Evolutionary conservation across 805 yeast species (phyloP), one percentile per base, ranked within the genome.

Genomic region (Suhomyces xylopsoci): DNA sequence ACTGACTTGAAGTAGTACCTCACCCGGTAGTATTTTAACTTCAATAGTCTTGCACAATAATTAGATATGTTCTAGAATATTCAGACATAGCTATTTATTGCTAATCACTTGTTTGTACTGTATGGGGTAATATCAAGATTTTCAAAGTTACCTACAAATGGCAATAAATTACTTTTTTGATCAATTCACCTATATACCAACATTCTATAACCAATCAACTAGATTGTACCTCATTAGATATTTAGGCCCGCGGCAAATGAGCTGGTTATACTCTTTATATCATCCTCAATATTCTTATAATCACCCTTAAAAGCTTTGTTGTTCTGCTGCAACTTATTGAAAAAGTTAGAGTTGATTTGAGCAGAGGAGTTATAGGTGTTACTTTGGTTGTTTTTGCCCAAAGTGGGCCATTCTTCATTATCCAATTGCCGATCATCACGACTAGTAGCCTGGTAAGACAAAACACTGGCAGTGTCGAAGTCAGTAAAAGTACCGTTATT

Each of bases 211-310:
- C 36, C 5, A 19, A 2, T 7, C n/a, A 28, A 28, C 24, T 22
- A 22, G 25, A 22, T 22, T 4, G 5, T 7, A 3, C 25, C 25
- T 22, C 22, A 20, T 24, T 50, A 56, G 25, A 67, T 58, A 36
- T 59, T 61, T 22, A 74, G 62, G 1, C 73, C 71, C 26, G 68
- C 68, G 25, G 74, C 72, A 60, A 77, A 77, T 5, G 73, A 67
- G 36, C 71, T 66, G 3, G 79, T 72, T 12, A 77, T 62, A 53
- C 69, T 67, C 46, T 60, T 62, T 7, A 77, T 69, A 51, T 68
- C 73, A 46, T 71, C 74, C 19, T 72, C 77, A 19, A 64, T 54
- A 22, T 48, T 47, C 25, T 41, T 34, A 17, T 41, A 34, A 3
- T 55, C 56, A 12, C 52, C 46, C 9, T 38, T 36, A 41, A 51